phyloP scores from a whole-genome alignment of 2,329 filamentous ascomycete genomes.

The Gliomastix tumulicola region DNA sequence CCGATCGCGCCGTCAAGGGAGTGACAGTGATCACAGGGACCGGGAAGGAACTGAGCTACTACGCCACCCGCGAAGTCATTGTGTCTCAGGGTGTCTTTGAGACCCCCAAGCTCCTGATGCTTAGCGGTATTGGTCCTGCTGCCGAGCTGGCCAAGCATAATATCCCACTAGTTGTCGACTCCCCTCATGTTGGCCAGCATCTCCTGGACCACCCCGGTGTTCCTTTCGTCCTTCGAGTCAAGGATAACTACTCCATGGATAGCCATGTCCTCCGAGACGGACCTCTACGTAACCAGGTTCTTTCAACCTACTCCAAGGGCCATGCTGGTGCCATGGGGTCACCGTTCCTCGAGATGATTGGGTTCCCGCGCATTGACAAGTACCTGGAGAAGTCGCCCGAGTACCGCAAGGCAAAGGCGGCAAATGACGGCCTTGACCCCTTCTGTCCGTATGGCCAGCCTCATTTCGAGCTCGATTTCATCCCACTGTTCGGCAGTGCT shows the following conservation, averaged over 20 bases:
- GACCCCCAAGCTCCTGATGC: slow-evolving; percentile 57
- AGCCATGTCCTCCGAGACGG: slow-evolving; percentile 29
- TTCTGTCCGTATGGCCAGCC: slow-evolving; percentile 50
- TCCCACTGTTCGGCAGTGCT: slow-evolving; percentile 45
- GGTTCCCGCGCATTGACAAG: slow-evolving; percentile 50
- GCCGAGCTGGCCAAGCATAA: slow-evolving; percentile 42
- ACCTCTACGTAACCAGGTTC: slow-evolving; percentile 19
- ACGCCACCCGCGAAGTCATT: slow-evolving; percentile 40
- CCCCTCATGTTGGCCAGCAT: slow-evolving; percentile 57
- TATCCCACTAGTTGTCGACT: slow-evolving; percentile 48
- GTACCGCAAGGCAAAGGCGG: slow-evolving; percentile 34
- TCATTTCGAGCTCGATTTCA: slow-evolving; percentile 57
- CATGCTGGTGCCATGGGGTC: slow-evolving; percentile 30
- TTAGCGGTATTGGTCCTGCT: slow-evolving; percentile 54
- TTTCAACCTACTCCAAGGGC: slow-evolving; percentile 25
- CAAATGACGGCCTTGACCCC: slow-evolving; percentile 39
- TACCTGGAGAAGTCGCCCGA: slow-evolving; percentile 37
- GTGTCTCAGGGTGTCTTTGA: slow-evolving; percentile 51
- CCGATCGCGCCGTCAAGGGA: slow-evolving; percentile 30
- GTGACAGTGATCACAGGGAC: slow-evolving; percentile 34
- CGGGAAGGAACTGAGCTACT: slow-evolving; percentile 32
- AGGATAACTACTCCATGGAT: slow-evolving; percentile 31
- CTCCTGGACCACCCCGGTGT: slow-evolving; percentile 56
- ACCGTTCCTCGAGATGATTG: slow-evolving; percentile 42
- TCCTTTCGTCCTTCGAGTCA: slow-evolving; percentile 37